Evolutionary conservation across 371 early-diverging fungal genomes (phyloP), one percentile per base, ranked within the genome.

Genomic region (Gilbertella persicaria): DNA sequence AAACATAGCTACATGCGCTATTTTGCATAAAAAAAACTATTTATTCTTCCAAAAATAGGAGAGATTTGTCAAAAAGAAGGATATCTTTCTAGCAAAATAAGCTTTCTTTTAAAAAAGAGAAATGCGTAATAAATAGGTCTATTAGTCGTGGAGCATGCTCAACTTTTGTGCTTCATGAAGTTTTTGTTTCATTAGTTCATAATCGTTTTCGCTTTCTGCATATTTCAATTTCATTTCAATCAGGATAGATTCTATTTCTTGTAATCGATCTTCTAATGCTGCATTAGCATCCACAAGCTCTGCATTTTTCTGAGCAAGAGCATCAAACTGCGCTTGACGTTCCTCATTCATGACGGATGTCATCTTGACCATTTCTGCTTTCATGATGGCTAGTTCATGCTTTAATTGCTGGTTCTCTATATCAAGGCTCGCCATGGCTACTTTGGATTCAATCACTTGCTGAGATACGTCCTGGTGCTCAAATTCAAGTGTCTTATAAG

Each of bases 151-250:
- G 9, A 44, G 33, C 33, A 20, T 17, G 7, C 52, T 53, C 29
- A 53, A 17, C 40, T 54, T 54, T 30, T 47, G 46, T 23, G 56
- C 56, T 43, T 55, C 56, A 35, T 55, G 41, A 20, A 55, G 12
- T 9, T 55, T 47, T n/a, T 42, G 48, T 19, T 68, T 58, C 55
- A 87, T 62, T 4, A 57, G 45, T 49, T 81, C 82, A 28, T 81
- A 62, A 45, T 87, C 82, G 58, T 76, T 82, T 66, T 91, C 91
- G 45, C 75, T 73, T 64, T 90, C 87, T 7, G 85, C 89, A 49
- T 81, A 83, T 53, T 78, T 64, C 50, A 79, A 64, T 63, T 89
- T 89, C 43, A 79, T 74, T 43, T 78, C 81, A 24, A 83, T 71
- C 55, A 93, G 50, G 44, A 73, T 57, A 4, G 71, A 66, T 33